Percentiles rank a stretch among this genome's conserved stretches.
Conservation (phyloP, 768 basidiomycete species). For the Lyophyllum decastes region DNA sequence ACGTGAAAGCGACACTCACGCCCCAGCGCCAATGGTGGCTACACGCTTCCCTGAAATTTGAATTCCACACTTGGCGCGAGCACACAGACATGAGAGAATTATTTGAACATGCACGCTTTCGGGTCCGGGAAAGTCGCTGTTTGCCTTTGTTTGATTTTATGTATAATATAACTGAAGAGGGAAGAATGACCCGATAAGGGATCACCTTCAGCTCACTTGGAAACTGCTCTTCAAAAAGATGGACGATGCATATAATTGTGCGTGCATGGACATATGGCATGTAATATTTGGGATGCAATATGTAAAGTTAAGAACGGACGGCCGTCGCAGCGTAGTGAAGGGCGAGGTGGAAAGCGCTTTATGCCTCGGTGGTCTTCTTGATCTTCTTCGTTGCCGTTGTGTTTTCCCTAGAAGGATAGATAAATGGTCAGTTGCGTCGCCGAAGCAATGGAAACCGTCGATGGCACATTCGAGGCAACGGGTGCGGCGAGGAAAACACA, state of each 20-base stretch:
- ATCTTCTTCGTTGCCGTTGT: slow-evolving; percentile 21
- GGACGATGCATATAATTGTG: slow-evolving; percentile 16
- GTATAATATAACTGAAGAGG: background rate
- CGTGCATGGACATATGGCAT: slow-evolving; percentile 21
- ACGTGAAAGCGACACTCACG: background rate
- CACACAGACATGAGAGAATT: background rate
- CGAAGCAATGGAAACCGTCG: background rate
- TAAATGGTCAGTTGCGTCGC: background rate
- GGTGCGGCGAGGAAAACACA: slow-evolving; percentile 40
- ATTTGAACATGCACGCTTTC: background rate
- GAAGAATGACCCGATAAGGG: background rate
- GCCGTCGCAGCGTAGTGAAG: background rate
- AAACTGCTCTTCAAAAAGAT: background rate
- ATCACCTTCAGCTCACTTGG: too few relatives aligned
- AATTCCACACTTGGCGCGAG: background rate
- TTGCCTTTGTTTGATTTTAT: background rate
- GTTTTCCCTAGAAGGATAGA: slow-evolving; percentile 17
- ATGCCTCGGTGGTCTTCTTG: slow-evolving; percentile 21
- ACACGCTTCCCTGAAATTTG: background rate
- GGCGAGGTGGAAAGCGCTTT: slow-evolving; percentile 9
- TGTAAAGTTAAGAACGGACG: slow-evolving; percentile 4
- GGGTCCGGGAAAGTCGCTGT: too few relatives aligned
- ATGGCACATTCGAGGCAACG: too few relatives aligned
- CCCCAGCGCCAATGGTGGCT: background rate
- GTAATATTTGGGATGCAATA: slow-evolving; percentile 17